Base-by-base conservation (phyloP, 176 grass and related monocot genomes). In the Saccharum officinarum region DNA sequence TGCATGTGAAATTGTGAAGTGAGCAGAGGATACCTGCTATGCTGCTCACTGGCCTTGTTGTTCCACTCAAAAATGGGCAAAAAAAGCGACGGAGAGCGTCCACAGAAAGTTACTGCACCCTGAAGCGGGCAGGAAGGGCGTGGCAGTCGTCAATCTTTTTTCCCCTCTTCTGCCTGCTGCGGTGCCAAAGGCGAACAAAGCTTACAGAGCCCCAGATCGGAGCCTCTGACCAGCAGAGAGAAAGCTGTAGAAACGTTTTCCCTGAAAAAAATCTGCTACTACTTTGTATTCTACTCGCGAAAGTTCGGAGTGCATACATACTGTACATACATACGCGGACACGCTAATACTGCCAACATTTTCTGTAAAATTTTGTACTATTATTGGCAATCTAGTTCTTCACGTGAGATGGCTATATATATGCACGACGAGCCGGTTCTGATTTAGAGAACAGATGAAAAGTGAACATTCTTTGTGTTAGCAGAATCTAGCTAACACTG, bases 101-200 rank as follows among this genome's bases (percentile, higher is more conserved):
- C 50, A 54, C 1, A 74, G 71, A 87, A 91, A 87, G 61, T 87
- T 69, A 64, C 75, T 50, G 80, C 71, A 33, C n/a, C 44, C 79
- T 73, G 83, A 73, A 82, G 23, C 34, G 15, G 44, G 40, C 83
- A 66, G 38, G 71, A 38, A 14, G 49, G 71, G 66, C 14, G 59
- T 46, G 46, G 68, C 84, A 75, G 60, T 33, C 83, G 46, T 26
- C 63, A 66, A 77, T 72, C 66, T 71, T 62, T 78, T 82, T 63
- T 37, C 47, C 46, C 71, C 39, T 62, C 60, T 69, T 71, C 85
- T 84, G 57, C 55, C 80, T 83, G 84, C 80, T 40, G 79, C 69
- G 71, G 73, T 85, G 60, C 39, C 80, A 87, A 87, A 91, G 80
- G 80, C 76, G 33, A 80, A 80, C 86, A 83, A 86, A 50, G 84